A percentile compares a stretch with the other conserved stretches of the same genome.
phyloP scores from a whole-genome alignment of 169 alveolate species.

The Eimeria sp. region DNA sequence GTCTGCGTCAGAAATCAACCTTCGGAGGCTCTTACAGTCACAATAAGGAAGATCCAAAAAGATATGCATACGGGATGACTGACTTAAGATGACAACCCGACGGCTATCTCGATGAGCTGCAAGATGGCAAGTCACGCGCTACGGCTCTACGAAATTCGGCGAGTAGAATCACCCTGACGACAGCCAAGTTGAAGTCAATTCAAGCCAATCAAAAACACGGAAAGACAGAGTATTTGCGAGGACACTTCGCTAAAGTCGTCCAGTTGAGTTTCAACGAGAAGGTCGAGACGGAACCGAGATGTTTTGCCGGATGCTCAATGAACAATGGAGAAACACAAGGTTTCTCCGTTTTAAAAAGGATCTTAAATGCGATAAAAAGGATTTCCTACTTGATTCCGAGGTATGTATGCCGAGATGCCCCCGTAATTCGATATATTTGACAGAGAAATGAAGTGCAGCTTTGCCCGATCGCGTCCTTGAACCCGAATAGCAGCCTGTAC shows the following conservation, averaged over 20 bases:
- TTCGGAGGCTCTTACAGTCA: background rate
- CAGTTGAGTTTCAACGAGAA: background rate
- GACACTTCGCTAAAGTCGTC: background rate
- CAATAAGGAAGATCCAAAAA: too few relatives aligned
- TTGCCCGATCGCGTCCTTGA: background rate
- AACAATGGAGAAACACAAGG: background rate
- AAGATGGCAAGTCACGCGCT: background rate
- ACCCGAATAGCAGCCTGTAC: background rate
- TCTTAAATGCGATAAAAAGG: background rate
- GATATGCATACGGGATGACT: too few relatives aligned
- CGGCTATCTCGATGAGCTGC: background rate
- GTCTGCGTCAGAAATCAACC: background rate
- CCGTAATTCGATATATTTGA: background rate
- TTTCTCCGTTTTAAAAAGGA: background rate
- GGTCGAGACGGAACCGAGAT: background rate
- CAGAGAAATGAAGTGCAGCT: background rate
- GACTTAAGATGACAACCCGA: too few relatives aligned
- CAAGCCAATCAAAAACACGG: background rate
- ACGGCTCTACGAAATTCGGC: background rate
- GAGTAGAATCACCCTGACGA: background rate
- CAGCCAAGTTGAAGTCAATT: too few relatives aligned
- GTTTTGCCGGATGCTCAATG: background rate
- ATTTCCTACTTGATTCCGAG: background rate
- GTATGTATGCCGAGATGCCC: background rate
- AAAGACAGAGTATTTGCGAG: background rate